Base-by-base conservation (phyloP, 2,329 filamentous ascomycete genomes). In the Epichloe aotearoae region DNA sequence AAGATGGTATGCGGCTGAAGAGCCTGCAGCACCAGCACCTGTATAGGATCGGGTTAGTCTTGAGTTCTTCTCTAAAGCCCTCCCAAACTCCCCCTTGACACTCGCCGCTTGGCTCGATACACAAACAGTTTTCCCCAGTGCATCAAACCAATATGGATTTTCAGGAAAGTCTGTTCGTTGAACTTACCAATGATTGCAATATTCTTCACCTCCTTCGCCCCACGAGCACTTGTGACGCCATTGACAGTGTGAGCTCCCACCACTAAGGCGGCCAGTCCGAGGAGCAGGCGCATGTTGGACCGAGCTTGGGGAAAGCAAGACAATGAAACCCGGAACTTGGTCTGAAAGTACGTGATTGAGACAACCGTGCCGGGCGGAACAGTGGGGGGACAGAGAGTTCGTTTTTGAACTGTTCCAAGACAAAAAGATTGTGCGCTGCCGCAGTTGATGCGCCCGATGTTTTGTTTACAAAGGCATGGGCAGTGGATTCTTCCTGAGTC, bases 11-110 rank as follows among this genome's bases (percentile, higher is more conserved):
- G 93, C 90, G 3, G 89, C 74, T 2, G 90, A 95, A 4, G 93
- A 81, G 33, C 93, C 93, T 33, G 82, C 91, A 42, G 93, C 84
- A 45, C 93, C 93, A 58, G 91, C 91, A 54, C 93, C 91, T 95
- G 43, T 19, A 36, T 17, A 30, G 19, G n/a, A 14, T 10, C 19
- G 15, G 19, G 19, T 52, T 45, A 50, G 49, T 46, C 19, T 15
- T 19, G 20, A 23, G 3, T 23, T 15, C 14, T 36, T 17, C 8
- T 33, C 23, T 3, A 5, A 20, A 17, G 26, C 30, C 10, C 30
- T 30, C 30, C 30, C 30, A 1, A 30, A 11, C 30, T 30, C 26
- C 26, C 11, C 26, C 26, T 3, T 30, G 26, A 30, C 26, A 30
- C 30, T 30, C 30, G 30, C 30, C 30, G 10, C 26, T 11, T 11